A percentile compares a stretch with the other conserved stretches of the same genome.
Evolutionary conservation across 208 protist species (phyloP).

Genomic region (Leishmania aethiopica): DNA sequence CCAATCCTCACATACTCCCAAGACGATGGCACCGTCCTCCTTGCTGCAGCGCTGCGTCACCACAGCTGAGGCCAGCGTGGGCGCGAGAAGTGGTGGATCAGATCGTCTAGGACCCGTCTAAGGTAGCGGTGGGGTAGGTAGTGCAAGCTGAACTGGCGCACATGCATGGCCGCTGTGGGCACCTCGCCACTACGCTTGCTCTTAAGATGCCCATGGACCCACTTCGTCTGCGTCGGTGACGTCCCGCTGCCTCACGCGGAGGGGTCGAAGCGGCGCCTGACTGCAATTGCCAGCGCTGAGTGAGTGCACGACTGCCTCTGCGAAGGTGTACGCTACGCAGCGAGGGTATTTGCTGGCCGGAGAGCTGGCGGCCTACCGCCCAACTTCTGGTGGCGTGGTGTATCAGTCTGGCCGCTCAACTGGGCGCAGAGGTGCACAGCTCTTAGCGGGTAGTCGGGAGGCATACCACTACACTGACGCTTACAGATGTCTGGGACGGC

Average conservation of each 20-base stretch:
- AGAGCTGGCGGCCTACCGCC: conserved; percentile 3
- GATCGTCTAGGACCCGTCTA: neutral
- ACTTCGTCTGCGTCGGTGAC: conserved; percentile 17
- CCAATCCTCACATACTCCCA: neutral
- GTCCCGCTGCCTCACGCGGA: neutral
- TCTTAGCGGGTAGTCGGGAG: conserved; percentile 17
- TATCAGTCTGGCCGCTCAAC: conserved; percentile 13
- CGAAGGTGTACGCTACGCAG: conserved; percentile 23
- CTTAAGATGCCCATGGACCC: conserved; percentile 6
- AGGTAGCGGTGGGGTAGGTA: conserved; percentile 29
- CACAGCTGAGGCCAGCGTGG: neutral
- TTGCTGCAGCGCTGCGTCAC: neutral
- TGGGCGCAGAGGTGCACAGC: conserved; percentile 26
- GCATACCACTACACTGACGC: conserved; percentile 23
- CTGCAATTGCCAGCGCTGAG: conserved; percentile 10
- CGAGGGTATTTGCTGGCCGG: conserved; percentile 19
- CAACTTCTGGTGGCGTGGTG: conserved; percentile 14
- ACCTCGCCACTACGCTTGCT: conserved; percentile 12
- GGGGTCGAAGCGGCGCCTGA: neutral
- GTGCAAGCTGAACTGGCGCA: conserved; percentile 59
- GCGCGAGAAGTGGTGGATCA: conserved; percentile 23
- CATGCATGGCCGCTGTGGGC: conserved; percentile 73
- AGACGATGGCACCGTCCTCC: neutral
- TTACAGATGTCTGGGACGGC: conserved; percentile 25
- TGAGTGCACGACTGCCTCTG: conserved; percentile 28